Evolutionary conservation across 805 yeast species (phyloP).

Genomic region (Yarrowia deformans): DNA sequence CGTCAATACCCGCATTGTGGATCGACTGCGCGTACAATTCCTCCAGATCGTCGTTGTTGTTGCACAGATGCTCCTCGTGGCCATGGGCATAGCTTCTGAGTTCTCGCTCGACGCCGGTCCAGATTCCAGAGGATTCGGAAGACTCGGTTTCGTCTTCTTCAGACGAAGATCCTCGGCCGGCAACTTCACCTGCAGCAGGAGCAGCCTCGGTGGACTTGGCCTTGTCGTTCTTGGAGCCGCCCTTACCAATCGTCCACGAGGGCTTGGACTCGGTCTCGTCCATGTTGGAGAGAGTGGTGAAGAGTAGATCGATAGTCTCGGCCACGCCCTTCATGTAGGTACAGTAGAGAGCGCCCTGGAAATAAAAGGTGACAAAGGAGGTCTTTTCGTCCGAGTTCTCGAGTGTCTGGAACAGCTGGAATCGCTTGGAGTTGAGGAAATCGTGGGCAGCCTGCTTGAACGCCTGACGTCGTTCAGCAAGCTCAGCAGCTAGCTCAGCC

Average conservation of each 20-base stretch:
- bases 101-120: slow-evolving; percentile 8
- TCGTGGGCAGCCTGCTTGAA: slow-evolving; percentile 26
- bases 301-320: slow-evolving; percentile 20
- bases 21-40: slow-evolving; percentile 7
- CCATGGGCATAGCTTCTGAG: slow-evolving; percentile 3
- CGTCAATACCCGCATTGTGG: not conserved
- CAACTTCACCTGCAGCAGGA: slow-evolving; percentile 2
- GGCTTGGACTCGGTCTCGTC: slow-evolving; percentile 27
- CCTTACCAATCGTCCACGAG: slow-evolving; percentile 23
- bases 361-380: slow-evolving; percentile 21
- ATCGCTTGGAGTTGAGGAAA: slow-evolving; percentile 5
- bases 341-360: slow-evolving; percentile 36
- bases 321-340: slow-evolving; percentile 26
- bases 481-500: slow-evolving; percentile 6
- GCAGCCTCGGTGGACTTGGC: slow-evolving; percentile 14
- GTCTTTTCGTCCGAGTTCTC: slow-evolving; percentile 6
- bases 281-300: slow-evolving; percentile 5
- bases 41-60: slow-evolving; percentile 20
- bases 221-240: slow-evolving; percentile 4
- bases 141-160: not conserved
- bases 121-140: not conserved
- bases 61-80: slow-evolving; percentile 34
- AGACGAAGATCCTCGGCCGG: not conserved
- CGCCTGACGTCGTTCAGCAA: slow-evolving; percentile 7
- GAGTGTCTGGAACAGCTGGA: slow-evolving; percentile 18